Base-by-base conservation (phyloP, 352 stramenopile species). In the Pythium aphanidermatum region DNA sequence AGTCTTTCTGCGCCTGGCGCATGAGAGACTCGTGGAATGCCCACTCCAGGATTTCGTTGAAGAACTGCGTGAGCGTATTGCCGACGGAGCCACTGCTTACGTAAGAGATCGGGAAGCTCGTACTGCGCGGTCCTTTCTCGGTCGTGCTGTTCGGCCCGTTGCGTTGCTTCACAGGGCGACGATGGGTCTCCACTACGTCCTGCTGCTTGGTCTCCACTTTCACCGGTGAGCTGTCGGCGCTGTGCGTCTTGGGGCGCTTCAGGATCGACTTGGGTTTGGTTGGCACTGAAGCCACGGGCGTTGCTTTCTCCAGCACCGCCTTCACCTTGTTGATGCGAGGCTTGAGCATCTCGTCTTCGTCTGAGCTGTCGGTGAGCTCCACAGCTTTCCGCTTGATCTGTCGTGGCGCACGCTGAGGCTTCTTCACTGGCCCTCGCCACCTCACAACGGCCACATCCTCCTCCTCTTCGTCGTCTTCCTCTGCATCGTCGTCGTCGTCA, bases 11-110 rank as follows among this genome's bases (percentile, higher is more conserved):
- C 3, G 50, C 53, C 55, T 92, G 74, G 43, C 61, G 63, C 26
- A 65, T 60, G 32, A 94, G 49, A 4, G 74, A 58, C 2, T 86
- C 74, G 26, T 68, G 70, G 31, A 94, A 81, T 35, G 84, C 68
- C 83, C 83, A 94, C 52, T 86, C 72, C 11, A 94, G 50, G 54
- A 94, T 86, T 17, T 90, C 70, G 13, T 84, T 68, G 37, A 91
- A 94, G 51, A 94, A 92, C 48, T 86, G 79, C 28, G 74, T 79
- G 11, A 92, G 29, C 23, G 76, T 89, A 46, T 92, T 72, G 13
- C 46, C 76, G 10, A 65, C 66, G 3, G 46, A n/a, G 24, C 21
- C 32, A 25, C 33, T 42, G 44, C 21, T 19, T 16, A 23, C 13
- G 10, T 21, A 17, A 11, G 20, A 33, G 32, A 17, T 25, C n/a